Percentiles rank a stretch among this genome's conserved stretches.
Conservation (phyloP, 2,329 filamentous ascomycete species). For the Allantophomopsis lycopodina region DNA sequence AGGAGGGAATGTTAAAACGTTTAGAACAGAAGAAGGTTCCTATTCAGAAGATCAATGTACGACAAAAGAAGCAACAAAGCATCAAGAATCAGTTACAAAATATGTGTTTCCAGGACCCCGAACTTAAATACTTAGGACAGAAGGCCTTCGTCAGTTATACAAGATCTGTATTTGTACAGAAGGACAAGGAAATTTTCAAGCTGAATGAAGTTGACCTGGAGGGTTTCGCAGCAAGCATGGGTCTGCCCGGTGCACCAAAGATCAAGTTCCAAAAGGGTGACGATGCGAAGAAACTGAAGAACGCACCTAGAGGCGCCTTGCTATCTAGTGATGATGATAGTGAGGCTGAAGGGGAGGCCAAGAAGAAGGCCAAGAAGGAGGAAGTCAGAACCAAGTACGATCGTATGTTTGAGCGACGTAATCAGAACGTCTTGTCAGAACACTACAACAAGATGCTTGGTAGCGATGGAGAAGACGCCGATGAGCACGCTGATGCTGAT, state of each 20-base stretch:
- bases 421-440: constrained; percentile 88
- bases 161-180: constrained; percentile 74
- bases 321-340: constrained; percentile 46
- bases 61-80: constrained; percentile 76
- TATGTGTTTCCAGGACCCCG: constrained; percentile 90
- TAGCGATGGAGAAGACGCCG: constrained; percentile 34
- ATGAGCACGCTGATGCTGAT: constrained; percentile 37
- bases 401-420: constrained; percentile 93
- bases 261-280: constrained; percentile 91
- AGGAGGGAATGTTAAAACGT: constrained; percentile 76
- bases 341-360: constrained; percentile 37
- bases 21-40: constrained; percentile 84
- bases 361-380: constrained; percentile 47
- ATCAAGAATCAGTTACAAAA: constrained; percentile 79
- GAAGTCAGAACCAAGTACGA: constrained; percentile 89
- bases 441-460: constrained; percentile 83
- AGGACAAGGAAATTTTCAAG: constrained; percentile 84
- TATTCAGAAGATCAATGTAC: constrained; percentile 74
- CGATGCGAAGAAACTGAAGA: constrained; percentile 77
- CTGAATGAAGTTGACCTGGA: constrained; percentile 74
- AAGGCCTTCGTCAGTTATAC: constrained; percentile 92
- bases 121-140: constrained; percentile 88
- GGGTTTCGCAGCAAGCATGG: constrained; percentile 71
- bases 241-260: constrained; percentile 78
- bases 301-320: constrained; percentile 57